Evolutionary conservation across 2,329 filamentous ascomycete genomes (phyloP).

Genomic region (Penicillium olsonii): DNA sequence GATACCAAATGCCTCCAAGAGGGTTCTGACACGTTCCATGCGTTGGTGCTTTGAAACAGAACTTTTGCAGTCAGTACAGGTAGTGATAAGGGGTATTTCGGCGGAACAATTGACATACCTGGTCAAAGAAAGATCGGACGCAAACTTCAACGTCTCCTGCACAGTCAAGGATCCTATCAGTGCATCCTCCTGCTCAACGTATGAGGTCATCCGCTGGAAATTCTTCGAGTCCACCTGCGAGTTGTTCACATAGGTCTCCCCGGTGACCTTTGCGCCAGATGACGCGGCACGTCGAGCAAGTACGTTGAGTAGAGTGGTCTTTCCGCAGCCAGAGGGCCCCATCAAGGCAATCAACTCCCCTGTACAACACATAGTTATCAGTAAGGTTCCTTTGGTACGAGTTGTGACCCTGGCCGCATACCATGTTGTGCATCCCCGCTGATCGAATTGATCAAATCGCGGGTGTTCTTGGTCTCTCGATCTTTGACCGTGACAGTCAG

Average conservation of each 20-base stretch:
- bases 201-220: conserved; percentile 69
- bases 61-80: conserved; percentile 30
- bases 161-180: conserved; percentile 80
- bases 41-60: conserved; percentile 60
- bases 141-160: conserved; percentile 75
- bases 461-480: conserved; percentile 62
- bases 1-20: conserved; percentile 74
- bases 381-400: background rate
- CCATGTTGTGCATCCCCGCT: conserved; percentile 66
- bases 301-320: conserved; percentile 81
- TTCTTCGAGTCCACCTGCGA: conserved; percentile 50
- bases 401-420: conserved; percentile 25
- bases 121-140: conserved; percentile 66
- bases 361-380: conserved; percentile 24
- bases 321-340: conserved; percentile 74
- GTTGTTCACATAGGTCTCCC: conserved; percentile 66
- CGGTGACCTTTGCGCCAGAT: conserved; percentile 56
- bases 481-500: conserved; percentile 74
- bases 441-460: conserved; percentile 64
- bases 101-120: conserved; percentile 46
- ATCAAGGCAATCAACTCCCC: conserved; percentile 78
- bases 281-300: conserved; percentile 65
- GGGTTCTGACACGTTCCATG: conserved; percentile 61
- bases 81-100: background rate
- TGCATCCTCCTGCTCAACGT: conserved; percentile 87